These are phyloP conservation scores for Ambrosia hybrid DNA, from an alignment of 140 eudicot species.

Conservation along the genomic window DNA sequence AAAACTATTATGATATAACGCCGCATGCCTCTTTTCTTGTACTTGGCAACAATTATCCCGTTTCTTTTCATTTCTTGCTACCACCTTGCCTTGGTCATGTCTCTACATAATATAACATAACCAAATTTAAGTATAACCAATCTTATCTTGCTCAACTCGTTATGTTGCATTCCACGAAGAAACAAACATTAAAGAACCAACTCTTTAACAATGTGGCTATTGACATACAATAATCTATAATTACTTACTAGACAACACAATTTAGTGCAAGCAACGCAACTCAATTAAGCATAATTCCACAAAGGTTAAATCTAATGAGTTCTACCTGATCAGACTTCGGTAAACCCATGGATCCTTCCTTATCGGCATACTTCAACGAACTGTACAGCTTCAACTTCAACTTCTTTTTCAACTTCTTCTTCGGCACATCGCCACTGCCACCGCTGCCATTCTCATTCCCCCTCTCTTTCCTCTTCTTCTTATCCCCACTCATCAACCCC, in stretches of 20 bases:
- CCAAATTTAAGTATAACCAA: slow-evolving; percentile 5
- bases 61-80: slow-evolving; percentile 27
- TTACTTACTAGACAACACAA: not conserved
- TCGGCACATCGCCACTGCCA: slow-evolving; percentile 19
- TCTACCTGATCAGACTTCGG: slow-evolving; percentile 25
- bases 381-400: slow-evolving; percentile 24
- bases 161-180: not conserved
- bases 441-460: slow-evolving; percentile 21
- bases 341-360: slow-evolving; percentile 9
- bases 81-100: slow-evolving; percentile 34
- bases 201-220: not conserved
- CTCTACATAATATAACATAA: slow-evolving; percentile 35
- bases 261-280: not conserved
- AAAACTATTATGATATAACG: not conserved
- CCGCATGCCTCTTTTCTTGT: slow-evolving; percentile 54
- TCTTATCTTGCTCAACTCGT: not conserved
- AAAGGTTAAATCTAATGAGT: not conserved
- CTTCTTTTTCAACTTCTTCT: slow-evolving; percentile 38
- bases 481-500: slow-evolving; percentile 24
- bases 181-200: not conserved
- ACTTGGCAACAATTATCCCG: slow-evolving; percentile 32
- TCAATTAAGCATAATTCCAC: not conserved
- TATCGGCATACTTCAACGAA: slow-evolving; percentile 10
- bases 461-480: slow-evolving; percentile 33
- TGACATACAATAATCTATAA: not conserved